Percentiles rank a stretch among this genome's conserved stretches.
Evolutionary conservation across 2,329 filamentous ascomycete genomes (phyloP).

Genomic region (Fulvia fulva): DNA sequence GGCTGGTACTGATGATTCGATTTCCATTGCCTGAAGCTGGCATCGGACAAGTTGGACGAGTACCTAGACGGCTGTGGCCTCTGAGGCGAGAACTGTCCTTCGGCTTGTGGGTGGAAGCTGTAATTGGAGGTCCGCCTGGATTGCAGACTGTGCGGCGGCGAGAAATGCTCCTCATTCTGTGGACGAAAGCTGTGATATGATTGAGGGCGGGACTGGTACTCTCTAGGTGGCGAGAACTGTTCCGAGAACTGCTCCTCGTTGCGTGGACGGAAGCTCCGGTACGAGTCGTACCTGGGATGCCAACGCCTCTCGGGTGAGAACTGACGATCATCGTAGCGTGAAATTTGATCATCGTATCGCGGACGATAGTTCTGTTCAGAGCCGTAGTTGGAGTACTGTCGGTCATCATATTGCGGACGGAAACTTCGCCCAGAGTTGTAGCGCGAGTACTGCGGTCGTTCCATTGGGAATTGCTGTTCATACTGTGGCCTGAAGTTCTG

Average conservation of each 20-base stretch:
- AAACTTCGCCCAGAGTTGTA: not conserved
- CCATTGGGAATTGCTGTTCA: not conserved
- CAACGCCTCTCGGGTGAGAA: not conserved
- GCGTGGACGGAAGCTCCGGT: not conserved
- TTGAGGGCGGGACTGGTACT: not conserved
- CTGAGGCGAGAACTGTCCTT: not conserved
- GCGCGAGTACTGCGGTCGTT: not conserved
- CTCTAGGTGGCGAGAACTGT: not conserved
- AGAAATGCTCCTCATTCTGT: not conserved
- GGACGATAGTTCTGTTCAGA: not conserved
- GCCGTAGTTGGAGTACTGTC: not conserved
- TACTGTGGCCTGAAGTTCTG: not conserved
- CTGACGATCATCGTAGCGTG: not conserved
- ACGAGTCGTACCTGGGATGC: not conserved
- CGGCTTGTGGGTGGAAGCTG: not conserved
- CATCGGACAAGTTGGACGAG: not conserved
- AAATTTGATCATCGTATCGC: not conserved
- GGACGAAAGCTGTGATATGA: not conserved
- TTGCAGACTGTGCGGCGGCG: not conserved
- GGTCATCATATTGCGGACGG: not conserved
- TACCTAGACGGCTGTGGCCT: not conserved
- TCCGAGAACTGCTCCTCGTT: not conserved
- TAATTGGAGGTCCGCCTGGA: not conserved
- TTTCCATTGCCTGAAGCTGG: not conserved
- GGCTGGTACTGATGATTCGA: not conserved